These are phyloP conservation scores for Geranium brycei DNA, from an alignment of 345 rosid genomes.

Conservation along the genomic window DNA sequence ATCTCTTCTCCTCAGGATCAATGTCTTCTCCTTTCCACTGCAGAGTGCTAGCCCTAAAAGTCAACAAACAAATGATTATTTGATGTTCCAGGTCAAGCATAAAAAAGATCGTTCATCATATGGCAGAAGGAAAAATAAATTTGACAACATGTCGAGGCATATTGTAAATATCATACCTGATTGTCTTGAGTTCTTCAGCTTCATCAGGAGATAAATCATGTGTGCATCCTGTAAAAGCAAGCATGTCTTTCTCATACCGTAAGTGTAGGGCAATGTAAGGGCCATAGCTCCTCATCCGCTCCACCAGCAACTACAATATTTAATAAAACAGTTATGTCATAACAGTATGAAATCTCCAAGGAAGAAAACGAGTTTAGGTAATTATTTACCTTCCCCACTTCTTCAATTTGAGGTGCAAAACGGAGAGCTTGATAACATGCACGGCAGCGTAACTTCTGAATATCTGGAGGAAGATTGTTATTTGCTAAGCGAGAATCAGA, in stretches of 20 bases:
- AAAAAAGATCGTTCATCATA: too few species aligned
- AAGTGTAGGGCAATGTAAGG: slow-evolving; percentile 70
- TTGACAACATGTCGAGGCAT: too few species aligned
- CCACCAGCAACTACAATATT: slow-evolving; percentile 55
- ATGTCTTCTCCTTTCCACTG: slow-evolving; percentile 86
- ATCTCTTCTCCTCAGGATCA: slow-evolving; percentile 64
- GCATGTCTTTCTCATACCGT: slow-evolving; percentile 82
- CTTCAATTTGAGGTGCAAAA: slow-evolving; percentile 58
- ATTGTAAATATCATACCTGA: slow-evolving; percentile 34
- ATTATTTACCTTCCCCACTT: slow-evolving; percentile 59
- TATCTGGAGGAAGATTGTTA: slow-evolving; percentile 64
- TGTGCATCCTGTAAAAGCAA: slow-evolving; percentile 83
- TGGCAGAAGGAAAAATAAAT: too few species aligned
- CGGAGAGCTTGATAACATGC: slow-evolving; percentile 78
- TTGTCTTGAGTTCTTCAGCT: slow-evolving; percentile 63
- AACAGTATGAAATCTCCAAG: too few species aligned
- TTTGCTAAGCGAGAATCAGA: slow-evolving; percentile 91
- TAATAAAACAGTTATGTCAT: not conserved
- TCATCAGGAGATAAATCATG: slow-evolving; percentile 58
- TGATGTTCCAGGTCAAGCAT: too few species aligned
- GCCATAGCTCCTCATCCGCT: slow-evolving; percentile 72
- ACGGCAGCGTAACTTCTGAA: slow-evolving; percentile 82
- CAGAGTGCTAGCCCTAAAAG: slow-evolving; percentile 48
- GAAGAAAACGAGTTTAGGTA: not conserved
- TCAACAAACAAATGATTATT: not conserved